Conservation (phyloP, 257 asterid species). For the Fraxinus pennsylvanica region DNA sequence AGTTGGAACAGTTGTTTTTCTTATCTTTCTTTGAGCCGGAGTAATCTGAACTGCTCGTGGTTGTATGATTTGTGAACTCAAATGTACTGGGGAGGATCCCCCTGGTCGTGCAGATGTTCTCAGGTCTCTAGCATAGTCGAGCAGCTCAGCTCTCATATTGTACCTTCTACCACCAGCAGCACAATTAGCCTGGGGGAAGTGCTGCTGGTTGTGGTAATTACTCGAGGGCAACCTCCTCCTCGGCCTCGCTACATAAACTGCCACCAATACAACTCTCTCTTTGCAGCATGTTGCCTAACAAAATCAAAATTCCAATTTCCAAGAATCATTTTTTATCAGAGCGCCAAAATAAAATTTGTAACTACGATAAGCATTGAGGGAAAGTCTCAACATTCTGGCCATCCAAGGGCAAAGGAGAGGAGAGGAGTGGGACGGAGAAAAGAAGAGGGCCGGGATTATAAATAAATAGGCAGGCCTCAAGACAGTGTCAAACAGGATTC, state of each 20-base stretch:
- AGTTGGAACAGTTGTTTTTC: conserved; percentile 25
- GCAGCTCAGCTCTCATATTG: conserved; percentile 55
- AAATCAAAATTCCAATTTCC: neutral
- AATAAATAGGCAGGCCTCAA: too few species aligned
- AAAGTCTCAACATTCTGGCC: neutral
- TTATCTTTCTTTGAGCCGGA: conserved; percentile 22
- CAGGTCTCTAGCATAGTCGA: conserved; percentile 45
- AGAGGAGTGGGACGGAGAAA: too few species aligned
- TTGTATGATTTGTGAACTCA: conserved; percentile 13
- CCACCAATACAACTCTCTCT: conserved; percentile 36
- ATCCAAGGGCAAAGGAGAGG: neutral
- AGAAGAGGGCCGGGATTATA: too few species aligned
- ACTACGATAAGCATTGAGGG: neutral
- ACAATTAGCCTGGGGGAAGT: conserved; percentile 19
- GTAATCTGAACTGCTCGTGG: conserved; percentile 20
- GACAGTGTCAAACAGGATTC: neutral
- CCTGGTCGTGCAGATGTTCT: conserved; percentile 35
- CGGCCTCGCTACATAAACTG: conserved; percentile 41
- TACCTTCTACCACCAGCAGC: conserved; percentile 29
- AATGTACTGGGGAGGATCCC: conserved; percentile 19
- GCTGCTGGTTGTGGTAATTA: conserved; percentile 26
- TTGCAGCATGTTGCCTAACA: conserved; percentile 8
- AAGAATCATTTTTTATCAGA: neutral
- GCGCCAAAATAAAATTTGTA: neutral
- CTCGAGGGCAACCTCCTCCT: conserved; percentile 7